Evolutionary conservation across 2,329 filamentous ascomycete genomes (phyloP).

Genomic region (Clonostachys rosea): DNA sequence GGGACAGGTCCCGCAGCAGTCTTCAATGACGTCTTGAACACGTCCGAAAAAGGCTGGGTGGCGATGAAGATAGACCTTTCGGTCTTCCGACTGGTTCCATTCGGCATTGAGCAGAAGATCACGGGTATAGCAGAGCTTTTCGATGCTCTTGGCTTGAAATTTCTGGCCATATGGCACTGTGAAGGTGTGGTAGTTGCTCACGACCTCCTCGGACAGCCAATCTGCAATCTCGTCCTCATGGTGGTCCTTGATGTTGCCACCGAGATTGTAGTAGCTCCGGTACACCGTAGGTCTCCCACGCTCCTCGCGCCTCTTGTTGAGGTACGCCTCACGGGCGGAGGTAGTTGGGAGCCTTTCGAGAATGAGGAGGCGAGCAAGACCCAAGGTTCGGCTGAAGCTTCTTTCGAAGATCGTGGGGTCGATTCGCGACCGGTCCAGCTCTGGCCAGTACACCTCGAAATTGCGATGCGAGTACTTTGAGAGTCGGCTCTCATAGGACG

Average conservation of each 20-base stretch:
- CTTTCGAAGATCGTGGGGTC: constrained; percentile 87
- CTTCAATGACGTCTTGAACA: constrained; percentile 67
- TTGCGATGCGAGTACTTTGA: constrained; percentile 82
- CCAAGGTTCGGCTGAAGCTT: constrained; percentile 70
- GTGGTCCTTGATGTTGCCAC: constrained; percentile 71
- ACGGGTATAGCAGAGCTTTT: constrained; percentile 76
- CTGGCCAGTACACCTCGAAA: constrained; percentile 79
- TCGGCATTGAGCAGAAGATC: constrained; percentile 81
- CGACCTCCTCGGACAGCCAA: constrained; percentile 72
- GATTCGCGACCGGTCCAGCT: constrained; percentile 67
- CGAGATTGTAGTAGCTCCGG: constrained; percentile 31
- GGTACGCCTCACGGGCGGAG: constrained; percentile 64
- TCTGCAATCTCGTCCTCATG: constrained; percentile 80
- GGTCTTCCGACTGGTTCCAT: constrained; percentile 75
- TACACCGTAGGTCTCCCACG: constrained; percentile 61
- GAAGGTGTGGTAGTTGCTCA: constrained; percentile 77
- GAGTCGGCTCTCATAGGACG: constrained; percentile 82
- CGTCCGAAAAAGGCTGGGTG: constrained; percentile 84
- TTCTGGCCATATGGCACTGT: constrained; percentile 62
- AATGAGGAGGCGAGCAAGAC: constrained; percentile 74
- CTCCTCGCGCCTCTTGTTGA: constrained; percentile 65
- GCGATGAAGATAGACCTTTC: constrained; percentile 74
- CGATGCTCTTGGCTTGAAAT: constrained; percentile 66
- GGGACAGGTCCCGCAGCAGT: constrained; percentile 81
- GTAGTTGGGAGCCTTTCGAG: constrained; percentile 72